phyloP scores from a whole-genome alignment of 768 basidiomycete species.

The Pisolithus microcarpus region DNA sequence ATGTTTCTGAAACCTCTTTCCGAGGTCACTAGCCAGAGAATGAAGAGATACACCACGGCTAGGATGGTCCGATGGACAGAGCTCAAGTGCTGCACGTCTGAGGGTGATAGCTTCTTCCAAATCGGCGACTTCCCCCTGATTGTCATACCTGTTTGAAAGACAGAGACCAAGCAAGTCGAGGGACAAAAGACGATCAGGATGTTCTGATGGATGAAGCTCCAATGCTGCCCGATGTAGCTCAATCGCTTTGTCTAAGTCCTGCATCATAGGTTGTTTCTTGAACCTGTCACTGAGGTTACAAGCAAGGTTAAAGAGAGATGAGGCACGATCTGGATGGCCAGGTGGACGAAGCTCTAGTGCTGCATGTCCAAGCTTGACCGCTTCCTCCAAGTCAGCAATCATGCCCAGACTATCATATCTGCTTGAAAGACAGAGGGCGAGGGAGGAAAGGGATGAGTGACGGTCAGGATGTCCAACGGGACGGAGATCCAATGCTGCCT shows the following conservation, averaged over 20 bases:
- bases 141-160: not conserved
- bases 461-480: constrained; percentile 7
- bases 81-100: not conserved
- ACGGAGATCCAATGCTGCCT: constrained; percentile 5
- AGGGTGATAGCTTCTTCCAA: not conserved
- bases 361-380: not conserved
- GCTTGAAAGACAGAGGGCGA: not conserved
- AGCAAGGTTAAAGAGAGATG: not conserved
- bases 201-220: not conserved
- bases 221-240: not conserved
- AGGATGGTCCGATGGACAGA: not conserved
- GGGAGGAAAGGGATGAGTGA: constrained; percentile 3
- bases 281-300: constrained; percentile 35
- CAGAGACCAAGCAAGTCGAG: not conserved
- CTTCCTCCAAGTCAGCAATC: not conserved
- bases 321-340: not conserved
- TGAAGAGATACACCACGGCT: not conserved
- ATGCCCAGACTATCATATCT: not conserved
- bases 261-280: not conserved
- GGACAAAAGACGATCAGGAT: not conserved
- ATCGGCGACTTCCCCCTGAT: not conserved
- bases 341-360: not conserved
- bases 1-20: not conserved
- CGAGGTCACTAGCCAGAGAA: not conserved
- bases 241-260: not conserved